phyloP scores from a whole-genome alignment of 2,329 filamentous ascomycete species.

The Rhinocladiella similis region DNA sequence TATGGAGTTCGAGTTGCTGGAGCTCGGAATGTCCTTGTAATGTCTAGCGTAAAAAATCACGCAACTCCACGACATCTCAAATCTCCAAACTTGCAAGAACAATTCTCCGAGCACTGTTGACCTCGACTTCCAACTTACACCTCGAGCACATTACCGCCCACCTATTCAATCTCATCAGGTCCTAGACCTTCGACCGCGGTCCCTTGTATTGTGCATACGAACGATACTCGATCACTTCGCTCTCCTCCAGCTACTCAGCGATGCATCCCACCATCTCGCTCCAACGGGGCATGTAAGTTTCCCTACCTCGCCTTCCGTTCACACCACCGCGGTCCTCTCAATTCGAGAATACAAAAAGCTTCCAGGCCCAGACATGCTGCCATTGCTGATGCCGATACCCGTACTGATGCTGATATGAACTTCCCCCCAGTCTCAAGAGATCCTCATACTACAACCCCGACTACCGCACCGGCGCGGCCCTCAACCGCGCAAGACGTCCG shows the following conservation, averaged over 20 bases:
- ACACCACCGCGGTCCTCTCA: not conserved
- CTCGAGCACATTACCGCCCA: not conserved
- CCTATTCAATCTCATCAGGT: not conserved
- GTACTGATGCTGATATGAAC: no score
- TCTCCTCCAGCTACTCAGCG: not conserved
- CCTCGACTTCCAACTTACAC: not conserved
- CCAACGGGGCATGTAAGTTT: slow-evolving; percentile 14
- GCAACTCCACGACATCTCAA: not conserved
- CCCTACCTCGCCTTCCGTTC: not conserved
- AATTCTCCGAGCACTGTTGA: not conserved
- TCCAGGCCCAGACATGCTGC: no score
- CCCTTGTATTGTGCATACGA: not conserved
- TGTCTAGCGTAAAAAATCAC: not conserved
- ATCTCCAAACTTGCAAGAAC: not conserved
- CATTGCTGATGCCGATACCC: no score
- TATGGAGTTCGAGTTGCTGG: no score
- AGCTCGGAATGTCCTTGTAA: no score
- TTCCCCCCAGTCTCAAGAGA: slow-evolving; percentile 51
- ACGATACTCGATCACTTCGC: not conserved
- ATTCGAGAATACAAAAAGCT: not conserved
- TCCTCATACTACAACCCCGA: slow-evolving; percentile 91
- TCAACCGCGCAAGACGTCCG: slow-evolving; percentile 87
- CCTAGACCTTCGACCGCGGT: not conserved
- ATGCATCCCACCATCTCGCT: slow-evolving; percentile 15
- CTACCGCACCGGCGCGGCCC: slow-evolving; percentile 80